Conservation (phyloP, 768 basidiomycete genomes). For the Trametes coccinea region DNA sequence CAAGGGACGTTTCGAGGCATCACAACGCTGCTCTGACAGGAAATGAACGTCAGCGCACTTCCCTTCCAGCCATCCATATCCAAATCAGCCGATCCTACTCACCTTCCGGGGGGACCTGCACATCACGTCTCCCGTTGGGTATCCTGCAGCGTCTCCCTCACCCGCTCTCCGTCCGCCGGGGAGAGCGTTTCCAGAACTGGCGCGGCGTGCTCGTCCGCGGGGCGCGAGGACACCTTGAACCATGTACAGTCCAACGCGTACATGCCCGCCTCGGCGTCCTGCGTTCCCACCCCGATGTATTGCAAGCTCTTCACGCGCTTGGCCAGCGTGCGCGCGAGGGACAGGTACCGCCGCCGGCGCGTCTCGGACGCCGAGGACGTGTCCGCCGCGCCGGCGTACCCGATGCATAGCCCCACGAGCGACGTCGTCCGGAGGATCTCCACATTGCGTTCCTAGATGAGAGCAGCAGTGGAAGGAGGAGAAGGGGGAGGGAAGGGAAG, state of each 20-base stretch:
- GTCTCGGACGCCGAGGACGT: not conserved
- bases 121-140: conserved; percentile 13
- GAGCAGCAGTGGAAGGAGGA: too few species aligned
- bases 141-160: conserved; percentile 12
- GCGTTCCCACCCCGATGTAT: conserved; percentile 17
- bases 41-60: not conserved
- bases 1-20: not conserved
- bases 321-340: conserved; percentile 15
- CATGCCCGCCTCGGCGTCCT: conserved; percentile 8
- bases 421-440: conserved; percentile 13
- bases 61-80: not conserved
- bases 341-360: not conserved
- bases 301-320: conserved; percentile 8
- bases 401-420: conserved; percentile 19
- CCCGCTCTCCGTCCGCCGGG: conserved; percentile 10
- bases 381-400: conserved; percentile 3
- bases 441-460: conserved; percentile 14
- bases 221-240: conserved; percentile 13
- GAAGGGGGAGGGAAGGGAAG: not conserved
- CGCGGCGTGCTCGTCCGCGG: conserved; percentile 10
- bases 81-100: not conserved
- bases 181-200: conserved; percentile 13
- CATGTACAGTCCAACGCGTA: conserved; percentile 11
- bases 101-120: not conserved
- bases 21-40: not conserved